Base-by-base conservation (phyloP, 163 green algal species). In the Scenedesmus sp. region DNA sequence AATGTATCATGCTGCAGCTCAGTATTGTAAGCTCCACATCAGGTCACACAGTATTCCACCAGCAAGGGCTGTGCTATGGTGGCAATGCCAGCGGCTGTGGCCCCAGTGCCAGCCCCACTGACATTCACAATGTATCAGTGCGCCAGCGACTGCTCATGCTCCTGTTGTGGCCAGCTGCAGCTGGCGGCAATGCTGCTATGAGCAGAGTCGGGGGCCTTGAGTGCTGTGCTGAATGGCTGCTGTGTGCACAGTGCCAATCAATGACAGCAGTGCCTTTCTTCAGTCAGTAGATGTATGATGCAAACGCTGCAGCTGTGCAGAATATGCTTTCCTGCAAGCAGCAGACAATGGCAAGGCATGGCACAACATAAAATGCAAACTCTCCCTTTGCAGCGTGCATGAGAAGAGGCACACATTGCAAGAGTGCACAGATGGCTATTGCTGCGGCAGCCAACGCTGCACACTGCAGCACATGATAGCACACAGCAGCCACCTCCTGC, bases 201-300 rank as follows among this genome's bases (percentile, higher is more conserved):
- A n/a, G 73, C 73, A 55, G 73, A 82, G 20, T 62, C 55, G 54
- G n/a, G 79, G 54, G 10, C 10, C 26, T 73, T 57, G 59, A 15
- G 3, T 67, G 20, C 12, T 74, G 59, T 57, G 2, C 26, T 88
- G 46, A 46, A 46, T 46, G 34, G 34, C 83, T 88, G 83, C 59
- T 59, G 7, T 7, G 18, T 73, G 57, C 34, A 46, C 34, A 46
- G 34, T 46, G 20, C 23, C 3, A 4, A 77, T 74, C 0, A 57
- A 18, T 77, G 57, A n/a, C 83, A 74, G n/a, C 57, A 59, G 56
- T 88, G 55, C 83, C 8, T 10, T 8, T 90, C 57, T 92, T 96
- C 59, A 98, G 85, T 98, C 59, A 98, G 85, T 98, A 97, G 12
- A 97, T 74, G 90, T 97, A 98, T 6, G 96, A 90, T 2, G 94